Evolutionary conservation across 495 filamentous ascomycete genomes (phyloP).

Genomic region (Lasiosphaeria ovina): DNA sequence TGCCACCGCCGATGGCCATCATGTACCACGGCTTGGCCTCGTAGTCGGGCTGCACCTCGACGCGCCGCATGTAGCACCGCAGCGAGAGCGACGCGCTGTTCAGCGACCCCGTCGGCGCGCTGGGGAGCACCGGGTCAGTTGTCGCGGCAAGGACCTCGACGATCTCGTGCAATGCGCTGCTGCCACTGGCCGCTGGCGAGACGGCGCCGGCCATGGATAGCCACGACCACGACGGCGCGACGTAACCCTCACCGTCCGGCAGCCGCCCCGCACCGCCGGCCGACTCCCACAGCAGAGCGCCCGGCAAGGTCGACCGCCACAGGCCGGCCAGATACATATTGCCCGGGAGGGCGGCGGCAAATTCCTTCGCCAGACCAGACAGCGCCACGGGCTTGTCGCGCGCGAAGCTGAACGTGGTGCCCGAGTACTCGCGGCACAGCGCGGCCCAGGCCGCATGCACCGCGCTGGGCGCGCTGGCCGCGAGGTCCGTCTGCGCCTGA

Average conservation of each 20-base stretch:
- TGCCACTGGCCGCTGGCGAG: neutral
- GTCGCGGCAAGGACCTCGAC: neutral
- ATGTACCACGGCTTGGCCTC: slow-evolving; percentile 14
- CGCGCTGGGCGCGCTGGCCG: neutral
- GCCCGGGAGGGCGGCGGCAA: slow-evolving; percentile 6
- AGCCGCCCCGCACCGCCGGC: neutral
- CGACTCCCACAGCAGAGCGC: slow-evolving; percentile 6
- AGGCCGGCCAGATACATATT: slow-evolving; percentile 10
- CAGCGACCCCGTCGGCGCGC: slow-evolving; percentile 6
- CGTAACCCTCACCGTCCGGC: neutral
- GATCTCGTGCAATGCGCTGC: neutral
- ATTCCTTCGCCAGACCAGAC: slow-evolving; percentile 14
- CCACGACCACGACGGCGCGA: slow-evolving; percentile 12
- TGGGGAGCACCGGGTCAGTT: neutral
- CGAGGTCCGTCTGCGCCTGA: slow-evolving; percentile 4
- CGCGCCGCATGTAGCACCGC: slow-evolving; percentile 7
- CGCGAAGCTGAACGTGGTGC: slow-evolving; percentile 8
- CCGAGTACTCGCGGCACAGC: slow-evolving; percentile 11
- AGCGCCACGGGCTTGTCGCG: slow-evolving; percentile 14
- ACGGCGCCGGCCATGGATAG: slow-evolving; percentile 5
- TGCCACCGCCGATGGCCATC: slow-evolving; percentile 14
- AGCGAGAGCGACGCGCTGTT: slow-evolving; percentile 8
- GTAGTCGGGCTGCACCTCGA: slow-evolving; percentile 15
- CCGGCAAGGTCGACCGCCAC: slow-evolving; percentile 4
- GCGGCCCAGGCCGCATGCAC: slow-evolving; percentile 5